Conservation (phyloP, 2,329 filamentous ascomycete species). For the Neopestalotiopsis clavispora region DNA sequence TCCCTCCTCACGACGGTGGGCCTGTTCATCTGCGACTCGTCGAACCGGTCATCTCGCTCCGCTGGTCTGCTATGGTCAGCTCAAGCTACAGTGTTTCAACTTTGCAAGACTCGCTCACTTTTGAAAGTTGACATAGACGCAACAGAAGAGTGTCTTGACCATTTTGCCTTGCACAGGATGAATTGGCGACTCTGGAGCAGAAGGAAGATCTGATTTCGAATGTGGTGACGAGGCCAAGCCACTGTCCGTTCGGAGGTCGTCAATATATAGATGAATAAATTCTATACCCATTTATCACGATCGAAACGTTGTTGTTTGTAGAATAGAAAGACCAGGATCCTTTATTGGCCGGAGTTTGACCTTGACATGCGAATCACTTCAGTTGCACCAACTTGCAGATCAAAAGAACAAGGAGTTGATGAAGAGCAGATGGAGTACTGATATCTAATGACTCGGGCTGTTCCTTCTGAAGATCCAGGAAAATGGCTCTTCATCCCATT, state of each 20-base stretch:
- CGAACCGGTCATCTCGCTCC: neutral
- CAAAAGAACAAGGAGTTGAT: neutral
- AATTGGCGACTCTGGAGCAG: neutral
- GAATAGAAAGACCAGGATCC: constrained; percentile 32
- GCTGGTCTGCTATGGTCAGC: neutral
- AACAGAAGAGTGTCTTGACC: neutral
- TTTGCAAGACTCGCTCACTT: neutral
- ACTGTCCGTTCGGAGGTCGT: neutral
- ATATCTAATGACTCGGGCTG: neutral
- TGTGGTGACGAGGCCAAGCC: neutral
- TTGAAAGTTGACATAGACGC: neutral
- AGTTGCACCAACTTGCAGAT: neutral
- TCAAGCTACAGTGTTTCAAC: neutral
- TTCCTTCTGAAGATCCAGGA: neutral
- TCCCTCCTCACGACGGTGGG: neutral
- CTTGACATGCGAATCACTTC: neutral
- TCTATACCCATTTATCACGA: neutral
- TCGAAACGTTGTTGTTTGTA: neutral
- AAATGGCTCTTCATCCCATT: neutral
- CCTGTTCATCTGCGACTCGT: neutral
- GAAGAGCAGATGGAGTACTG: neutral
- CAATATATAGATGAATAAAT: neutral
- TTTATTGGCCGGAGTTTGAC: neutral
- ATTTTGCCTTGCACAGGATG: neutral
- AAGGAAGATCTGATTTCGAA: neutral